Base-by-base conservation (phyloP, 768 basidiomycete genomes). In the Russula foetens region DNA sequence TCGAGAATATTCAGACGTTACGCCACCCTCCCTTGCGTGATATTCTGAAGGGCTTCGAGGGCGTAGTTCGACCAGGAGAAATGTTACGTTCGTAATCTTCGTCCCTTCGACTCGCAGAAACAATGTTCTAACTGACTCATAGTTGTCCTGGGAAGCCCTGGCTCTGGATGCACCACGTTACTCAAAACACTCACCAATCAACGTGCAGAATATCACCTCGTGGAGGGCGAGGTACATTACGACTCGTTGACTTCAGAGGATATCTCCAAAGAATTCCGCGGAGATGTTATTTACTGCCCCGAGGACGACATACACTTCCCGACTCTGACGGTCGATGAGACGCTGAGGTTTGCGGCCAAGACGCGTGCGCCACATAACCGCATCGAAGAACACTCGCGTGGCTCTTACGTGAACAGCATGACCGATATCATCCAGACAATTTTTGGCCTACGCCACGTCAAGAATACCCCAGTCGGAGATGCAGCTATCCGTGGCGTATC, bases 261-360 rank as follows among this genome's bases (percentile, higher is more conserved):
- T 57, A 79, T 95, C 56, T 65, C 70, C 59, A 79, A 81, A 60
- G 79, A 80, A 53, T 88, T 83, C 69, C 85, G 86, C 3, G 93
- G 92, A 17, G 91, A 91, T 67, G 84, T 90, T 2, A 81, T 82
- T 56, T 92, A 90, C 69, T 86, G 81, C 61, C 88, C 89, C 0
- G 91, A 90, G 74, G 91, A 92, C 66, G 91, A 95, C 69, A 76
- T 89, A 1, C 91, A 92, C 69, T 88, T 93, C 66, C 88, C 92
- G 6, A 89, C 87, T 11, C 78, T 96, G 28, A 90, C 88, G 6
- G 90, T 92, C 33, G 79, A 81, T 50, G 80, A 92, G 69, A 92
- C 90, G 0, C 76, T 97, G 31, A 75, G 70, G 17, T 88, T 90
- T 59, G 85, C 88, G 0, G 79, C 85, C 0, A 80, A 77, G 63